These are phyloP conservation scores for Aspergillus haitiensis DNA, from an alignment of 495 filamentous ascomycete genomes.

Conservation along the genomic window DNA sequence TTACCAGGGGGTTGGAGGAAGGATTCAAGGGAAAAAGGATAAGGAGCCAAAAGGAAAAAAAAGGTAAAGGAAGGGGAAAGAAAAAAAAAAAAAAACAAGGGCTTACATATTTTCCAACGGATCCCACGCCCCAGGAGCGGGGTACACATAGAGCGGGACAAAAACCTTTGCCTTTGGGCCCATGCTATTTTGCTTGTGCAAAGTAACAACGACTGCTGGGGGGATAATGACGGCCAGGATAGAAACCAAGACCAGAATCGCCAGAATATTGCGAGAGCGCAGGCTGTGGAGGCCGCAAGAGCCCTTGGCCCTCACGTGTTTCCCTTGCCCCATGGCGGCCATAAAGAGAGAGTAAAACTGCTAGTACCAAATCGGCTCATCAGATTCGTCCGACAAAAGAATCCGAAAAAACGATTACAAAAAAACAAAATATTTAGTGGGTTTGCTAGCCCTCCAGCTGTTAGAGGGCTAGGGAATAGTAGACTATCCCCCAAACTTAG, in stretches of 20 bases:
- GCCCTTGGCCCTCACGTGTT: constrained; percentile 40
- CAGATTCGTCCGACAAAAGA: constrained; percentile 22
- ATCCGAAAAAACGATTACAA: neutral
- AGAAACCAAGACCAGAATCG: constrained; percentile 30
- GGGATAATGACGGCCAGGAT: constrained; percentile 40
- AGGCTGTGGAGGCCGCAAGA: constrained; percentile 30
- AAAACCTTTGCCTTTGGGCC: constrained; percentile 48
- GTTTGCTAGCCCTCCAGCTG: constrained; percentile 19
- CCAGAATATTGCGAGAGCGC: constrained; percentile 33
- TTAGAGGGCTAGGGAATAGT: constrained; percentile 26
- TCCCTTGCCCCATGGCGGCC: constrained; percentile 28
- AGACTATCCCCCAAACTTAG: constrained; percentile 21
- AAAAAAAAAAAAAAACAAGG: constrained; percentile 21
- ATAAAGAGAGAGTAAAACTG: constrained; percentile 6
- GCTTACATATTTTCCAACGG: constrained; percentile 50
- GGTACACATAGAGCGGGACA: constrained; percentile 59
- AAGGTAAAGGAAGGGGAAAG: neutral
- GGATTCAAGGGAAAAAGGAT: constrained; percentile 8
- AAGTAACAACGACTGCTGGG: constrained; percentile 35
- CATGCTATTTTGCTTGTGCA: constrained; percentile 41
- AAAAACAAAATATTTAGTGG: constrained; percentile 24
- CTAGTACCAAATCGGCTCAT: constrained; percentile 19
- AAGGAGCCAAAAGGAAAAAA: neutral
- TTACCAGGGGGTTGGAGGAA: constrained; percentile 11
- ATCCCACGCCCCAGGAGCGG: constrained; percentile 49